Evolutionary conservation across 2,329 filamentous ascomycete genomes (phyloP).

Genomic region (Calonectria pseudoturangicola): DNA sequence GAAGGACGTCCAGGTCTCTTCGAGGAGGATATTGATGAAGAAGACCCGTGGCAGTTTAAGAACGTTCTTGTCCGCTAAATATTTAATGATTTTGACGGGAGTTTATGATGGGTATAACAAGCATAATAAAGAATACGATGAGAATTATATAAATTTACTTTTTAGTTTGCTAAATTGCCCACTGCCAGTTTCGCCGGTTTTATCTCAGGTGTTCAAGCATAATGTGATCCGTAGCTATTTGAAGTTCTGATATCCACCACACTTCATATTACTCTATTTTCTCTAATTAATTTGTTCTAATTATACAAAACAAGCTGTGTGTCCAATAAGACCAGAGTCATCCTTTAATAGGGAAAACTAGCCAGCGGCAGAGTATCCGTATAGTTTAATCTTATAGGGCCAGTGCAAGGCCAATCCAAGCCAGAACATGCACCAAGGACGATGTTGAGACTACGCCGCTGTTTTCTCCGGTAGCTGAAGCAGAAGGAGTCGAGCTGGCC

Average conservation of each 20-base stretch:
- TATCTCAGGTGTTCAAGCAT: too few relatives aligned
- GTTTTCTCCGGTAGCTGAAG: not conserved
- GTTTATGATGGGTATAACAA: not conserved
- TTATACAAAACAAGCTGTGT: too few relatives aligned
- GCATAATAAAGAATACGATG: not conserved
- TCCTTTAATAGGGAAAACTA: too few relatives aligned
- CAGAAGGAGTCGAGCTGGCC: not conserved
- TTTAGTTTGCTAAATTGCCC: too few relatives aligned
- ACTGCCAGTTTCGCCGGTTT: too few relatives aligned
- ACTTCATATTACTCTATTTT: too few relatives aligned
- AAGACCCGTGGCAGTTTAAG: slow-evolving; percentile 21
- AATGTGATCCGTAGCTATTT: too few relatives aligned
- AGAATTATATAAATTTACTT: too few relatives aligned
- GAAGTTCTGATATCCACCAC: too few relatives aligned
- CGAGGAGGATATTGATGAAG: slow-evolving; percentile 14
- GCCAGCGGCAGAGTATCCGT: not conserved
- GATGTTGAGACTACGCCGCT: not conserved
- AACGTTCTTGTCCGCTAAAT: slow-evolving; percentile 19
- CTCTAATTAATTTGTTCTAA: too few relatives aligned
- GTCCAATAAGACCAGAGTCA: too few relatives aligned
- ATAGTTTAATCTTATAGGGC: not conserved
- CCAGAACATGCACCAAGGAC: not conserved
- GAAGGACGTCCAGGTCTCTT: slow-evolving; percentile 6
- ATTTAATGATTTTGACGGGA: not conserved
- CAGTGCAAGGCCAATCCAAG: not conserved